Percentiles rank a stretch among this genome's conserved stretches.
Conservation (phyloP, 75 land plant species). For the Pseudotsuga menziesii region DNA sequence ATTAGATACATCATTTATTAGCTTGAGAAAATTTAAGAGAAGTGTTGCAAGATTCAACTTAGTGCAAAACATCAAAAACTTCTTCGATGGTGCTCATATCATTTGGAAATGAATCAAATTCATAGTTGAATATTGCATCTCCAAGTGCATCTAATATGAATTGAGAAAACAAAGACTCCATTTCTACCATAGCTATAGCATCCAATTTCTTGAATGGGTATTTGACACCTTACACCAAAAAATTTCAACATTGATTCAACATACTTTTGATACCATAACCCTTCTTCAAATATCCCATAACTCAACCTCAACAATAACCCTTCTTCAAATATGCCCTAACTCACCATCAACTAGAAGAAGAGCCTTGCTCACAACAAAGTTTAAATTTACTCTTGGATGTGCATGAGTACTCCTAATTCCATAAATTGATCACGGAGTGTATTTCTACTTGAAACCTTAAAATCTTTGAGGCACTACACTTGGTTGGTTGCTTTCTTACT, state of each 20-base stretch:
- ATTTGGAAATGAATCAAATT: conserved; percentile 87
- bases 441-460: too few species aligned
- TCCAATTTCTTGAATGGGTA: conserved; percentile 80
- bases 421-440: too few species aligned
- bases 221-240: conserved; percentile 68
- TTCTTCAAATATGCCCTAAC: too few species aligned
- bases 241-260: conserved; percentile 82
- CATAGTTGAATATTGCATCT: conserved; percentile 96
- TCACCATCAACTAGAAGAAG: conserved; percentile 97
- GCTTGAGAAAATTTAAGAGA: conserved; percentile 62
- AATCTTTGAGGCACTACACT: too few species aligned
- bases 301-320: neutral
- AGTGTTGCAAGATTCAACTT: conserved; percentile 83
- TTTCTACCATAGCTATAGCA: conserved; percentile 38
- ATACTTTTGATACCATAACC: conserved; percentile 83
- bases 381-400: conserved; percentile 52
- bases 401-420: too few species aligned
- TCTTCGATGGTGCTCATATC: conserved; percentile 94
- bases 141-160: conserved; percentile 93
- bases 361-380: conserved; percentile 98
- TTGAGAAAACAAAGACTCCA: conserved; percentile 90
- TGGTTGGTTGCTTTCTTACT: too few species aligned
- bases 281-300: conserved; percentile 85
- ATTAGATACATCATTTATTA: conserved; percentile 75
- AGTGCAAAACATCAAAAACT: conserved; percentile 76